phyloP scores from a whole-genome alignment of 164 flowering plant genomes.

The Protea cynaroides region DNA sequence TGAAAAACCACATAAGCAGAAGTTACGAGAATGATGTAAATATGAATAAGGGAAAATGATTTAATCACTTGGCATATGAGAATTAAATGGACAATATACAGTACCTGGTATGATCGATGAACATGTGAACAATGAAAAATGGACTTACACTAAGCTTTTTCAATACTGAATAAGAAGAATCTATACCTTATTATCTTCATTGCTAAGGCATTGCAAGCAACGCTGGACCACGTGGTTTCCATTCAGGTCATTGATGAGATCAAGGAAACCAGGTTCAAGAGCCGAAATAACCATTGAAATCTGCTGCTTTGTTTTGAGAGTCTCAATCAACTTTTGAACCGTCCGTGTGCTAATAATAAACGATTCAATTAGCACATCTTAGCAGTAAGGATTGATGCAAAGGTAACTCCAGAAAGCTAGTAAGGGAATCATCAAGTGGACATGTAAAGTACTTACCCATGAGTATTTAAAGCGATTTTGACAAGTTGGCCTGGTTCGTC shows the following conservation, averaged over 20 bases:
- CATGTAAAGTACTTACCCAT: constrained; percentile 49
- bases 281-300: constrained; percentile 42
- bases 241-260: constrained; percentile 65
- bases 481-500: constrained; percentile 50
- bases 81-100: background rate
- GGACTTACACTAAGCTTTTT: background rate
- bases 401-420: background rate
- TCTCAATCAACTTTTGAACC: constrained; percentile 82
- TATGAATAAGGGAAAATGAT: too few relatives aligned
- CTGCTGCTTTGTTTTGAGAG: constrained; percentile 53
- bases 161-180: background rate
- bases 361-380: background rate
- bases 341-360: constrained; percentile 58
- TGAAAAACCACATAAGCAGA: too few relatives aligned
- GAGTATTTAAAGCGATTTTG: constrained; percentile 57
- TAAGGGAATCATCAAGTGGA: background rate
- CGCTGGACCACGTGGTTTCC: constrained; percentile 84
- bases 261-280: constrained; percentile 63
- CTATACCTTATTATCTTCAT: constrained; percentile 65
- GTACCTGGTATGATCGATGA: background rate
- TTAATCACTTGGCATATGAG: background rate
- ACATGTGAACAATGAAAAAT: too few relatives aligned
- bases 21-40: too few relatives aligned
- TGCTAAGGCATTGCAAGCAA: constrained; percentile 60
- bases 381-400: background rate